Base-by-base conservation (phyloP, 352 stramenopile species). In the Nothophytophthora sp. region DNA sequence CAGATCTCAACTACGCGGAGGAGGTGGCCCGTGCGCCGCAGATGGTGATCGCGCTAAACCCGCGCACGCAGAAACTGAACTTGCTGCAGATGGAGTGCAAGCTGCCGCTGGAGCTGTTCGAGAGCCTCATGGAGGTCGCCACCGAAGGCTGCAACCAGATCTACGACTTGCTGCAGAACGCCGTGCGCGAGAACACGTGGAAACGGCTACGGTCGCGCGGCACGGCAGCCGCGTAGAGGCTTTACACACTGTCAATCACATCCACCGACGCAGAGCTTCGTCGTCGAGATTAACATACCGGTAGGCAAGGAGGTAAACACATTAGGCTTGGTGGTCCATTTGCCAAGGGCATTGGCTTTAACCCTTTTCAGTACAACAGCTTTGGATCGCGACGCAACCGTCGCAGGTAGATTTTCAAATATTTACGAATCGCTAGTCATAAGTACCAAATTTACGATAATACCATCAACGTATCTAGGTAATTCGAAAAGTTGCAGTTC, bases 31-130 rank as follows among this genome's bases (percentile, higher is more conserved):
- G 89, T 35, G 86, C 81, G 9, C 88, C 90, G 32, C 87, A 97
- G 60, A 66, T 97, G 46, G 55, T 92, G 23, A 74, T 97, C 5
- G 90, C 90, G 24, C 54, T 96, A 10, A 92, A 96, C 50, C 88
- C 90, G n/a, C 82, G 81, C 52, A 90, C 88, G 42, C 74, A 88
- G 46, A 92, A 95, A 66, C 68, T 95, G 4, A 92, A 88, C 25
- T 30, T 97, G 59, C 59, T 96, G 44, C 86, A 96, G 57, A 96
- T 96, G 85, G 89, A 96, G 69, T 92, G 85, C 60, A 95, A 96
- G 41, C 65, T 96, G 45, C 81, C 85, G 34, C 64, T 96, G 9
- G 88, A 96, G 48, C 83, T 94, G 20, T 93, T 96, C 50, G 86
- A 96, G 60, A 83, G 70, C 23, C 77, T 95, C 51, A 90, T 97